A percentile compares a stretch with the other conserved stretches of the same genome.
These are phyloP conservation scores for Cryptosporidium ubiquitum DNA, from an alignment of 169 alveolate genomes.

Conservation along the genomic window DNA sequence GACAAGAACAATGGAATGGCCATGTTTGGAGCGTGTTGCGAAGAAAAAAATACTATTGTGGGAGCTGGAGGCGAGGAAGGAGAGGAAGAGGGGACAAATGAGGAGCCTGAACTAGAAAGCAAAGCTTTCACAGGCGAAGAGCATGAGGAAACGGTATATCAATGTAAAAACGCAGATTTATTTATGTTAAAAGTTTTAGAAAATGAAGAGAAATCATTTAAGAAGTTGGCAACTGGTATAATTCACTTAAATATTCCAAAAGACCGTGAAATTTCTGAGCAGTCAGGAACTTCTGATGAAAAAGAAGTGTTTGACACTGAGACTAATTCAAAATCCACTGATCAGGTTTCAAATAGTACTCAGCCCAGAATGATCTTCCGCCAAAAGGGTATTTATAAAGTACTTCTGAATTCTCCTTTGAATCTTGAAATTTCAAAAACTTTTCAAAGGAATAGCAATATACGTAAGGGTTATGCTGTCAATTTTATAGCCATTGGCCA, in stretches of 20 bases:
- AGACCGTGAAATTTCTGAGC: not conserved
- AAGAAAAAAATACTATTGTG: not conserved
- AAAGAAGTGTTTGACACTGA: not conserved
- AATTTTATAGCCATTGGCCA: slow-evolving; percentile 37
- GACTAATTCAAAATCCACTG: not conserved
- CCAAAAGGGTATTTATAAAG: slow-evolving; percentile 63
- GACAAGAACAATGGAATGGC: not conserved
- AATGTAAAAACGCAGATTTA: slow-evolving; percentile 44
- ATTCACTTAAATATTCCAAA: slow-evolving; percentile 57
- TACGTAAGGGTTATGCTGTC: slow-evolving; percentile 52
- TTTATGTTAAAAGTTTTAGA: slow-evolving; percentile 35
- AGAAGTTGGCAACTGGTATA: slow-evolving; percentile 35
- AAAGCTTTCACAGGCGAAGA: slow-evolving; percentile 64
- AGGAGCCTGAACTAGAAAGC: slow-evolving; percentile 19
- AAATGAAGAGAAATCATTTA: slow-evolving; percentile 24
- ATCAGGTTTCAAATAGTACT: not conserved
- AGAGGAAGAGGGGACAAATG: not conserved
- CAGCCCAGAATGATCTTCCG: slow-evolving; percentile 68
- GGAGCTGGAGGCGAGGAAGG: not conserved
- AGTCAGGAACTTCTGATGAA: not conserved
- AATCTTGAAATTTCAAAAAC: slow-evolving; percentile 48
- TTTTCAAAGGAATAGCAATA: slow-evolving; percentile 36
- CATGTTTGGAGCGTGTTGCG: not conserved
- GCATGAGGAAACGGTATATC: slow-evolving; percentile 53
- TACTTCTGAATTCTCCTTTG: slow-evolving; percentile 49